Base-by-base conservation (phyloP, 331 rosid species). In the Dryas integrifolia region DNA sequence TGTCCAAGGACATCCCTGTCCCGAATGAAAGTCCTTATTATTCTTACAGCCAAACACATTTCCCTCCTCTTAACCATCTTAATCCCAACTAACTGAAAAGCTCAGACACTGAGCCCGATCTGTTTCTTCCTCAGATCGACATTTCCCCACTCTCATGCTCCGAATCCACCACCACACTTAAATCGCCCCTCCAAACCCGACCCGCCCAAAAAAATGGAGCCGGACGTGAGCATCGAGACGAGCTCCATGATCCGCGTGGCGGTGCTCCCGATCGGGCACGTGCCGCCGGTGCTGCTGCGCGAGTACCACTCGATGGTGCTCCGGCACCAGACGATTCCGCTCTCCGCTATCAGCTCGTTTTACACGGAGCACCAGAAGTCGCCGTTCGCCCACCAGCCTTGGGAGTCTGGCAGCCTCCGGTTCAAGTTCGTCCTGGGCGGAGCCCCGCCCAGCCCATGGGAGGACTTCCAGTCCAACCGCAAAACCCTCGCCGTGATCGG, bases 291-390 rank as follows among this genome's bases (percentile, higher is more conserved):
- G 59, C 46, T 75, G 2, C 79, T 95, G 58, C 93, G 97, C 39
- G 98, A 95, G 82, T 90, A 92, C 58, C 79, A 77, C 72, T 78
- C 92, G 8, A 92, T 95, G 97, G 88, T 95, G 35, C 88, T 86
- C 26, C 96, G 90, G 21, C 89, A 90, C 60, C 92, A 89, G 66
- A 70, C 87, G 73, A 88, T 95, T 69, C 94, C 97, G 5, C 99
- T 92, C 84, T 89, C 97, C 16, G 89, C 96, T 47, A 82, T 88
- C 47, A 92, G 92, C 71, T 83, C 97, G 56, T 92, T 95, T 87
- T 95, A 95, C 81, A 81, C 99, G 2, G 92, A 89, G 80, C 99
- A 89, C 72, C 99, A 95, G 86, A 95, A 95, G 76, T 92, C 98
- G 0, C 99, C 99, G 0, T 95, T 95, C 74, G 79, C 97, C 1